Evolutionary conservation across 208 protist genomes (phyloP).

Genomic region (Herpetomonas tarakana): DNA sequence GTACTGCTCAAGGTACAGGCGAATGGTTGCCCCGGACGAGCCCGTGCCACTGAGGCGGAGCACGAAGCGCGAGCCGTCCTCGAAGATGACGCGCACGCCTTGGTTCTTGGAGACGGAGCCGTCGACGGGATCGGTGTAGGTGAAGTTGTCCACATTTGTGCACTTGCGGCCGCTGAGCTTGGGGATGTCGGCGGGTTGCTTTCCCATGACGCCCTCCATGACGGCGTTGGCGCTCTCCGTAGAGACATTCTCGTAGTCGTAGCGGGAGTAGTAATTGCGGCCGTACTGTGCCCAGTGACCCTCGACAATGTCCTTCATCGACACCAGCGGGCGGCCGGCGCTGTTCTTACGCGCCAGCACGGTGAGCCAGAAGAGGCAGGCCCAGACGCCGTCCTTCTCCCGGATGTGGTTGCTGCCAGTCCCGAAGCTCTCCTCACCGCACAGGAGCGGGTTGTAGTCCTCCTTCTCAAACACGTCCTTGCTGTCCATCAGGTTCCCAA

Average conservation of each 20-base stretch:
- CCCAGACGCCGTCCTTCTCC: conserved; percentile 99
- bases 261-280: conserved; percentile 96
- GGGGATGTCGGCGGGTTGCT: conserved; percentile 30
- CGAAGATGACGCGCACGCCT: conserved; percentile 95
- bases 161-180: conserved; percentile 42
- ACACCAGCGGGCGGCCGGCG: conserved; percentile 47
- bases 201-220: conserved; percentile 63
- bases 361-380: conserved; percentile 95
- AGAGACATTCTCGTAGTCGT: conserved; percentile 97
- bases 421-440: conserved; percentile 99
- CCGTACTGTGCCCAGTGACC: conserved; percentile 96
- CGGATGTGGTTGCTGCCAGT: conserved; percentile 96
- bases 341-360: conserved; percentile 85
- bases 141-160: conserved; percentile 92
- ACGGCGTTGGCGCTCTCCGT: conserved; percentile 78
- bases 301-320: conserved; percentile 88
- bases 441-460: conserved; percentile 90
- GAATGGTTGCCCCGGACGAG: conserved; percentile 94
- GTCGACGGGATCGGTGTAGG: conserved; percentile 97
- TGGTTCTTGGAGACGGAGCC: conserved; percentile 82
- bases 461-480: conserved; percentile 42
- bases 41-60: conserved; percentile 96
- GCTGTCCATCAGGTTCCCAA: conserved; percentile 98
- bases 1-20: conserved; percentile 97
- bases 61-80: conserved; percentile 95